Conservation (phyloP, 805 yeast species). For the Wickerhamomyces chambardii region DNA sequence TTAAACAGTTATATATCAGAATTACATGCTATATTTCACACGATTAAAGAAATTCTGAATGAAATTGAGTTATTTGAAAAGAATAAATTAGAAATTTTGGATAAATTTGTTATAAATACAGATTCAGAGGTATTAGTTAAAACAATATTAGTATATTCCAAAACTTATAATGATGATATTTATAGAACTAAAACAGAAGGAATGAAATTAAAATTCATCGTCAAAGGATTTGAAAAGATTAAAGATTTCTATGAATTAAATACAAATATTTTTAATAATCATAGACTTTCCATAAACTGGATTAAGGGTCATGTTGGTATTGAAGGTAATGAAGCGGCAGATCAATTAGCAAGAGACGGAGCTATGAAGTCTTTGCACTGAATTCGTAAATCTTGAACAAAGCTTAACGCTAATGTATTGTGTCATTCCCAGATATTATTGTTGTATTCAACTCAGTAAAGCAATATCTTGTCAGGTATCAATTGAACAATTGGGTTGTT, state of each 20-base stretch:
- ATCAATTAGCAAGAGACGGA: conserved; percentile 61
- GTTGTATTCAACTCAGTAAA: no score
- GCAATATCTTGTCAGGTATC: no score
- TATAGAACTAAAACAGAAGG: conserved; percentile 33
- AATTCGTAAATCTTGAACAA: no score
- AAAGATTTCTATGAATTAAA: conserved; percentile 24
- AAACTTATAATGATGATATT: conserved; percentile 47
- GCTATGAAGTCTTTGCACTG: no score
- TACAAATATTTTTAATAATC: conserved; percentile 16
- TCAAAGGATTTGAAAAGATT: conserved; percentile 29
- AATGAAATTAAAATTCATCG: conserved; percentile 27
- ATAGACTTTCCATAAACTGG: conserved; percentile 40
- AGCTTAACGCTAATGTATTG: no score
- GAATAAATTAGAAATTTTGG: conserved; percentile 7
- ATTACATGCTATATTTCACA: conserved; percentile 53
- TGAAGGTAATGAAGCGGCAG: conserved; percentile 73
- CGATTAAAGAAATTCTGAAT: conserved; percentile 31
- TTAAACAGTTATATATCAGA: conserved; percentile 32
- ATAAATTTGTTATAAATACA: conserved; percentile 38
- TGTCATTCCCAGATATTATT: no score
- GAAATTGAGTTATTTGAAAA: conserved; percentile 20
- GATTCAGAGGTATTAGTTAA: conserved; percentile 68
- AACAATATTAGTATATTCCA: conserved; percentile 46
- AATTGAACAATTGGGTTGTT: no score
- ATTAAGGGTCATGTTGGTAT: conserved; percentile 68